These are phyloP conservation scores for Hibiscus mutabilis DNA, from an alignment of 345 rosid species.

Conservation along the genomic window DNA sequence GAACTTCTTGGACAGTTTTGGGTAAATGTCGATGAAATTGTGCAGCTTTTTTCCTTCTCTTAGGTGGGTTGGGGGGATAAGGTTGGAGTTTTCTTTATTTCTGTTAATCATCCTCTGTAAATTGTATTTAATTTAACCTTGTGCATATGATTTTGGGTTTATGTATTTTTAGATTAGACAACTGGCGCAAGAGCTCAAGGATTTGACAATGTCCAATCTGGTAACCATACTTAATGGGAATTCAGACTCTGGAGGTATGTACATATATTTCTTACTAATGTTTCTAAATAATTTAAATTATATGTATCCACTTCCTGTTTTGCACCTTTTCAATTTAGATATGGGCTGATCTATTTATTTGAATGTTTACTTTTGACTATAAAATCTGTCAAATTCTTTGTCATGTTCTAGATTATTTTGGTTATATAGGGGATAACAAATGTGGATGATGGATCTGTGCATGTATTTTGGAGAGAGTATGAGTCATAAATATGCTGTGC, in stretches of 20 bases:
- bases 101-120: not conserved
- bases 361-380: not conserved
- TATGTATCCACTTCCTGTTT: not conserved
- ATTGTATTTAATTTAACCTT: not conserved
- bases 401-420: not conserved
- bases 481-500: conserved; percentile 16
- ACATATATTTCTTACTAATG: not conserved
- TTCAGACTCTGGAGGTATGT: conserved; percentile 46
- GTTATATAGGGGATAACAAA: not conserved
- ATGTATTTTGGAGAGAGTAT: conserved; percentile 1
- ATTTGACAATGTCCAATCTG: conserved; percentile 53
- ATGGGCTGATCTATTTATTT: not conserved
- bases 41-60: not conserved
- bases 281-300: not conserved
- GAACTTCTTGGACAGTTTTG: not conserved
- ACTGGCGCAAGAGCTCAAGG: conserved; percentile 88
- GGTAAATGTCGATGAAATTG: not conserved
- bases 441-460: not conserved
- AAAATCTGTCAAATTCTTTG: not conserved
- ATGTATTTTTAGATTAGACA: conserved; percentile 50
- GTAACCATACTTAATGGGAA: conserved; percentile 69
- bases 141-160: not conserved
- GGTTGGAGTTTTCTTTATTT: not conserved
- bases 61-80: not conserved
- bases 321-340: not conserved